Base-by-base conservation (phyloP, 805 yeast genomes). In the Saccharomycopsis sp. region DNA sequence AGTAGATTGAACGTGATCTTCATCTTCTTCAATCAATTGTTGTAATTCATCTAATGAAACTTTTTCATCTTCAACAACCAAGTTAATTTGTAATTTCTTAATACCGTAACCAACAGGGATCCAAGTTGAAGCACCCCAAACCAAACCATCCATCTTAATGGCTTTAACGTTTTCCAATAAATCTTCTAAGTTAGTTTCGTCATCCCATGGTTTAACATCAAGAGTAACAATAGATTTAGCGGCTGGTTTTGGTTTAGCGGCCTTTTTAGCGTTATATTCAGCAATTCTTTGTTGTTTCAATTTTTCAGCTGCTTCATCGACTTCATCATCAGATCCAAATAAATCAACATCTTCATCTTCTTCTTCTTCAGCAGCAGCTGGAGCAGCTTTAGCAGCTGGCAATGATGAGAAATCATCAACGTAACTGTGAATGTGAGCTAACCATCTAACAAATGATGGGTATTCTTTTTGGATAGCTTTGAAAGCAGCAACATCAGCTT, bases 161-260 rank as follows among this genome's bases (percentile, higher is more conserved):
- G 76, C 64, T 79, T 87, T 89, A 64, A 88, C 96, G 71, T 79
- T 78, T 53, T 83, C 89, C 59, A 86, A 70, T 73, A 93, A 66
- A 70, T 81, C 82, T 53, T 93, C 95, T 66, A 93, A 77, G 66
- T 90, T 82, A 59, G 99, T 93, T 79, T 93, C 97, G 65, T 93
- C 98, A 72, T 93, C 98, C 99, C 99, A 93, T 74, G 97, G 97
- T 82, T 93, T 93, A 61, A 93, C 95, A 61, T 93, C 98, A 61
- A 93, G 65, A 63, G 99, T 90, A 64, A 93, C 96, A 58, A 88
- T 74, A 52, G 97, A 86, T 79, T 93, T 93, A 65, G 98, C 97
- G 71, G 96, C 96, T 63, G 97, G 88, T 80, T 88, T 88, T 62
- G 97, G 87, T 67, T 94, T 94, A 75, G 85, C 85, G 59, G 90